phyloP scores from a whole-genome alignment of 108 stramenopile genomes.

The Poteriospumella lacustris region DNA sequence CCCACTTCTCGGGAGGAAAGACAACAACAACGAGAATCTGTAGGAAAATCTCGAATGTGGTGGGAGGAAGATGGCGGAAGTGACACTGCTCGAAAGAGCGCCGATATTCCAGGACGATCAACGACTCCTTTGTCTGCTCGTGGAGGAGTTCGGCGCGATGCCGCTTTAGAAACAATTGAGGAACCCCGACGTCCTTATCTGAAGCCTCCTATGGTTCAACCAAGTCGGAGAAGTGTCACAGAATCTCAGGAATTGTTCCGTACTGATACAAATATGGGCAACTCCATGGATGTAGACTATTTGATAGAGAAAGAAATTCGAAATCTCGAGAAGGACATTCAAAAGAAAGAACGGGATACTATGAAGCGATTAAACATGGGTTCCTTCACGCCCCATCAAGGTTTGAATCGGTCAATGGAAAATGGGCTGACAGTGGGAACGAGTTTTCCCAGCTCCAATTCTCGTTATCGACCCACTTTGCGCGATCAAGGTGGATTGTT shows the following conservation, averaged over 20 bases:
- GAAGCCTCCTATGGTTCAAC: too few species aligned
- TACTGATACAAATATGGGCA: too few species aligned
- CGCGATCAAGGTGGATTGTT: background rate
- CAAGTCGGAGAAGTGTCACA: too few species aligned
- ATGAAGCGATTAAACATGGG: background rate
- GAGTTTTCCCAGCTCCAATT: background rate
- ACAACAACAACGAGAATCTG: background rate
- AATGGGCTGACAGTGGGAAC: too few species aligned
- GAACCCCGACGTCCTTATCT: too few species aligned
- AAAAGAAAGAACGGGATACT: background rate
- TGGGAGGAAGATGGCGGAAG: background rate
- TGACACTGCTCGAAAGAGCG: background rate
- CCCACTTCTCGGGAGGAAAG: constrained; percentile 10
- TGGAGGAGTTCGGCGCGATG: too few species aligned
- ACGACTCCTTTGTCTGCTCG: too few species aligned
- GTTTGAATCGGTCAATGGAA: too few species aligned
- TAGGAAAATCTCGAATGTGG: background rate
- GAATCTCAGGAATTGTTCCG: too few species aligned
- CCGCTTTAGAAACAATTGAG: too few species aligned
- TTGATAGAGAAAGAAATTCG: background rate
- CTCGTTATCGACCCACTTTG: too few species aligned
- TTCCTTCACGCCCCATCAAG: background rate
- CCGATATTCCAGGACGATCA: too few species aligned
- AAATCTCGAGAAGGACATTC: background rate
- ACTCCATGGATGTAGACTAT: background rate